Evolutionary conservation across 2,329 filamentous ascomycete genomes (phyloP).

Genomic region (Fusarium zealandicum): DNA sequence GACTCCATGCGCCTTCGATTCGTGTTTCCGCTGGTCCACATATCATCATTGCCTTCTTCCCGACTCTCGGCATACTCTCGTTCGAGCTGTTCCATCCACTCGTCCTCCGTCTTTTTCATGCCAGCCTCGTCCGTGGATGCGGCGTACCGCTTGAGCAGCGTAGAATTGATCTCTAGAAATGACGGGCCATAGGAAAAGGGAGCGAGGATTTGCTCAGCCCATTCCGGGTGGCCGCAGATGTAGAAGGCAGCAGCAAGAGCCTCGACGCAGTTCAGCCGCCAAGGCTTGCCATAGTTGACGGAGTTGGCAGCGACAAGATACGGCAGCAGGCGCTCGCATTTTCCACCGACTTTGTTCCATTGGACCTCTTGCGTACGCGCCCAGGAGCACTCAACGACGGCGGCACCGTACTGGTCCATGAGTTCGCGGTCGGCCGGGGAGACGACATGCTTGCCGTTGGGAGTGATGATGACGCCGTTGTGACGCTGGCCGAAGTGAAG

Average conservation of each 20-base stretch:
- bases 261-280: conserved; percentile 94
- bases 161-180: conserved; percentile 90
- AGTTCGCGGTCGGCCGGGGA: conserved; percentile 83
- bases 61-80: conserved; percentile 85
- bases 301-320: conserved; percentile 97
- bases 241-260: conserved; percentile 90
- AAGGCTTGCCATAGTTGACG: conserved; percentile 96
- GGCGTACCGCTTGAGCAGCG: conserved; percentile 83
- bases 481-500: conserved; percentile 91
- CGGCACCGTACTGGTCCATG: conserved; percentile 87
- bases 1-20: conserved; percentile 69
- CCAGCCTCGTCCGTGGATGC: conserved; percentile 81
- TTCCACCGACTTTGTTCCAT: conserved; percentile 89
- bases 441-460: conserved; percentile 86
- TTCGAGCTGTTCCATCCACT: conserved; percentile 90
- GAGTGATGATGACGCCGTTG: conserved; percentile 90
- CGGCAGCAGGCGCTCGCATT: conserved; percentile 87
- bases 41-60: conserved; percentile 73
- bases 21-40: conserved; percentile 90
- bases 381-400: conserved; percentile 98
- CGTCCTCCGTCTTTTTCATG: conserved; percentile 83
- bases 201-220: conserved; percentile 83
- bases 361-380: conserved; percentile 90
- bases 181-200: conserved; percentile 88
- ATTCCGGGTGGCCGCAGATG: conserved; percentile 90